phyloP scores from a whole-genome alignment of 2,329 filamentous ascomycete genomes.

The Leptodontidium sp. region DNA sequence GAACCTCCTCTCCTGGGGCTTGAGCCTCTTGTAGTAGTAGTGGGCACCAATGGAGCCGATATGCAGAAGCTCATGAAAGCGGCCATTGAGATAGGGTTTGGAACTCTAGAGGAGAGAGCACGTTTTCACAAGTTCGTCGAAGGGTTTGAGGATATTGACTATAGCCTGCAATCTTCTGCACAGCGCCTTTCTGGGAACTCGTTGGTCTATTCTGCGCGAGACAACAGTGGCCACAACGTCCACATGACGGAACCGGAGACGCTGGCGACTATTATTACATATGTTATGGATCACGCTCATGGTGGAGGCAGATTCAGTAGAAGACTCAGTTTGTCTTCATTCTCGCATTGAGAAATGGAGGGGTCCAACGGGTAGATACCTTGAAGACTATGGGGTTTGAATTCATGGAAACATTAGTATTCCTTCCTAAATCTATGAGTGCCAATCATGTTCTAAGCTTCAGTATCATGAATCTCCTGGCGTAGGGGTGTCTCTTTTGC shows the following conservation, averaged over 20 bases:
- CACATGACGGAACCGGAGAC: conserved; percentile 49
- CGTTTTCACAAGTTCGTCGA: conserved; percentile 43
- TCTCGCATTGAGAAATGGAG: too few species aligned
- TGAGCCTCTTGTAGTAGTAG: conserved; percentile 19
- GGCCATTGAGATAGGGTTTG: conserved; percentile 47
- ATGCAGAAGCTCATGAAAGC: conserved; percentile 44
- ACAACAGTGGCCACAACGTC: conserved; percentile 49
- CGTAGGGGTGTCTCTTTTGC: too few species aligned
- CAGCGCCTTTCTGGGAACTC: conserved; percentile 45
- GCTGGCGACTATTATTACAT: conserved; percentile 48
- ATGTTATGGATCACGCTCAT: conserved; percentile 32
- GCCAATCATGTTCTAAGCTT: too few species aligned
- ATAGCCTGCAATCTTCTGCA: conserved; percentile 43
- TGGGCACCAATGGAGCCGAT: conserved; percentile 15
- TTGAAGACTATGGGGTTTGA: too few species aligned
- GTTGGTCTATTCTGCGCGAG: conserved; percentile 42
- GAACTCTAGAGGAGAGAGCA: conserved; percentile 46
- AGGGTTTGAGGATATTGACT: conserved; percentile 43
- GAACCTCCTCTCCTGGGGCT: conserved; percentile 10
- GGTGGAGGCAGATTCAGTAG: too few species aligned
- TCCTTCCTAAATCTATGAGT: too few species aligned
- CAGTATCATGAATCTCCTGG: too few species aligned
- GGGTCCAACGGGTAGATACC: too few species aligned
- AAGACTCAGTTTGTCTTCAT: too few species aligned
- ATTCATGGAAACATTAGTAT: too few species aligned